Conservation (phyloP, 768 basidiomycete species). For the Coprinopsis sp. region DNA sequence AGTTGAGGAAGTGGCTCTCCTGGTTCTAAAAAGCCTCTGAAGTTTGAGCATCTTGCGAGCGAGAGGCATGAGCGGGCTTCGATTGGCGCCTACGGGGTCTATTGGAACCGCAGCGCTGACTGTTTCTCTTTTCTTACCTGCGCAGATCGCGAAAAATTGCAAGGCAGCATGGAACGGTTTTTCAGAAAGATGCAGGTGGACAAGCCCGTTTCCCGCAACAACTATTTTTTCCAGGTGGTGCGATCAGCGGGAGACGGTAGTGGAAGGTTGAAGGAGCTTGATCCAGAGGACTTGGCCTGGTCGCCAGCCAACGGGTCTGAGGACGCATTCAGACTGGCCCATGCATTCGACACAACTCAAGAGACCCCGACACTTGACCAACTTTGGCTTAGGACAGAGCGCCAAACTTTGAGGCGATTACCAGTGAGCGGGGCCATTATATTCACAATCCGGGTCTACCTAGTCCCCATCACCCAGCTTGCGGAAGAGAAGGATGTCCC, state of each 20-base stretch:
- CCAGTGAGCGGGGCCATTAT: slow-evolving; percentile 58
- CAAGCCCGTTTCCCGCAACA: slow-evolving; percentile 68
- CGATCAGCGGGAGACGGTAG: slow-evolving; percentile 11
- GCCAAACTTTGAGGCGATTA: slow-evolving; percentile 63
- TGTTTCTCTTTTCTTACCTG: no score
- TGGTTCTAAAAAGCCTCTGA: no score
- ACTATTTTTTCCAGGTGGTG: slow-evolving; percentile 46
- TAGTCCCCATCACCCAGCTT: slow-evolving; percentile 50
- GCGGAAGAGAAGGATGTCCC: slow-evolving; percentile 53
- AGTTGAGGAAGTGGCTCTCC: no score
- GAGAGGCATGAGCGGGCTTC: no score
- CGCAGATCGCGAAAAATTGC: slow-evolving; percentile 58
- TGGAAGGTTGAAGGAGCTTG: slow-evolving; percentile 28
- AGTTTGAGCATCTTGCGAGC: no score
- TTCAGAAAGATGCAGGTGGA: slow-evolving; percentile 62
- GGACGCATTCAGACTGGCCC: slow-evolving; percentile 33
- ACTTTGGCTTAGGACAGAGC: slow-evolving; percentile 55
- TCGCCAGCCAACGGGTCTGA: slow-evolving; percentile 51
- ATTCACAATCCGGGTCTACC: slow-evolving; percentile 67
- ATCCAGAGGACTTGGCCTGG: slow-evolving; percentile 69
- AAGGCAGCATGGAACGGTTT: slow-evolving; percentile 63
- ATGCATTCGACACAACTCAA: slow-evolving; percentile 12
- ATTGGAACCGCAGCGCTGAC: no score
- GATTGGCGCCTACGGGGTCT: no score
- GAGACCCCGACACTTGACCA: slow-evolving; percentile 32